phyloP scores from a whole-genome alignment of 1,139 yeast genomes.

The Candida sojae region DNA sequence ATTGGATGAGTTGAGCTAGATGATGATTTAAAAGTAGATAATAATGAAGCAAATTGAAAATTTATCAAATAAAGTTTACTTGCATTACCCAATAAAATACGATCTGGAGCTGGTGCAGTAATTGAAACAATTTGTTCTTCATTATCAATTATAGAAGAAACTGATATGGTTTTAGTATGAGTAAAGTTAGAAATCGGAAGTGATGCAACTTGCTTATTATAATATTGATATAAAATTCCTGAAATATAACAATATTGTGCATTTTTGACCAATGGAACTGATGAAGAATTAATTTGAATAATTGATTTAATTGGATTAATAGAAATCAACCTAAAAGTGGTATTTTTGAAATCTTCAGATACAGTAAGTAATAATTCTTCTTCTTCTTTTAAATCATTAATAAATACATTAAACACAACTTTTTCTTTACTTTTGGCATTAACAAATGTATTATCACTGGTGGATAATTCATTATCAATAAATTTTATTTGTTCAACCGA shows the following conservation, averaged over 20 bases:
- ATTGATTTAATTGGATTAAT: conserved; percentile 20
- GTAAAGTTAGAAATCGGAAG: conserved; percentile 26
- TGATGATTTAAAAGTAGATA: conserved; percentile 33
- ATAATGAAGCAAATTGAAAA: conserved; percentile 43
- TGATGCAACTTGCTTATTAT: conserved; percentile 20
- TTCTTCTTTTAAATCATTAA: conserved; percentile 18
- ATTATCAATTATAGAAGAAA: conserved; percentile 19
- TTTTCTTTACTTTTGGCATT: conserved; percentile 5
- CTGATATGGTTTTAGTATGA: conserved; percentile 20
- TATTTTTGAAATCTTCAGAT: conserved; percentile 14
- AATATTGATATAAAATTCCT: conserved; percentile 29
- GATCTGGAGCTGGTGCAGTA: conserved; percentile 42
- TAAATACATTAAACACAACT: conserved; percentile 25
- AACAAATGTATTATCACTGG: conserved; percentile 2
- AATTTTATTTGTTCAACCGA: conserved; percentile 34
- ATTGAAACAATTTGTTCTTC: conserved; percentile 24
- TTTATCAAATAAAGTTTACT: conserved; percentile 45
- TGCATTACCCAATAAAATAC: conserved; percentile 44
- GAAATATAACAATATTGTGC: conserved; percentile 26
- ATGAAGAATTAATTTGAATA: conserved; percentile 21
- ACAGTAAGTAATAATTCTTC: conserved; percentile 25
- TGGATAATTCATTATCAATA: conserved; percentile 9
- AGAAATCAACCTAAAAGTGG: conserved; percentile 25
- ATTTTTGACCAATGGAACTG: conserved; percentile 7
- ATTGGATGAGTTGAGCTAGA: conserved; percentile 14